Conservation (phyloP, 495 filamentous ascomycete species). For the Staphylotrichum tortipilum region DNA sequence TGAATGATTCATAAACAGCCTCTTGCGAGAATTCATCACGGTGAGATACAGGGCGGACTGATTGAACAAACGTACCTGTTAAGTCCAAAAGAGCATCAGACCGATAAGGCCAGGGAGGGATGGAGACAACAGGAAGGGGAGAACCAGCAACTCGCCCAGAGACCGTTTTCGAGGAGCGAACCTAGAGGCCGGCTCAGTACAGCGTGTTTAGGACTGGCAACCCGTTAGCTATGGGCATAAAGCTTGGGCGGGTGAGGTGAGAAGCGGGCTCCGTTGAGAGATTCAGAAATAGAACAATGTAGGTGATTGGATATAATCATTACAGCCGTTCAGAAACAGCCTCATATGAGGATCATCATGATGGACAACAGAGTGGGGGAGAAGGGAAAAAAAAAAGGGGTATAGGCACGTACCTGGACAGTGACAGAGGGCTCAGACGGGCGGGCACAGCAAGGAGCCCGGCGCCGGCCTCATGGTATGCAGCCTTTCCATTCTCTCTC, state of each 20-base stretch:
- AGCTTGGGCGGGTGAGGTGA: neutral
- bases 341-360: constrained; percentile 35
- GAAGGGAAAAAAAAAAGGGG: constrained; percentile 11
- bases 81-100: no score
- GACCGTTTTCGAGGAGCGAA: no score
- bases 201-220: no score
- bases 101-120: no score
- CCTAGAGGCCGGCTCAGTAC: no score
- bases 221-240: no score
- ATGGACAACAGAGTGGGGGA: neutral
- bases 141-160: no score
- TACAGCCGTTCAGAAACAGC: constrained; percentile 41
- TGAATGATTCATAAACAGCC: constrained; percentile 41
- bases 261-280: neutral
- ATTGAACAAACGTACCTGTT: no score
- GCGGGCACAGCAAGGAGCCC: neutral
- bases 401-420: constrained; percentile 15
- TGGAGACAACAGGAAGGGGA: no score
- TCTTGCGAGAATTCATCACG: constrained; percentile 33
- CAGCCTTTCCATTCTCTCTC: constrained; percentile 26
- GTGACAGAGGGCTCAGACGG: no score
- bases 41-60: no score
- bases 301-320: constrained; percentile 39
- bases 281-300: constrained; percentile 41
- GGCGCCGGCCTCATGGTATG: constrained; percentile 6